phyloP scores from a whole-genome alignment of 768 basidiomycete species.

The Candolleomyces eurysporus region DNA sequence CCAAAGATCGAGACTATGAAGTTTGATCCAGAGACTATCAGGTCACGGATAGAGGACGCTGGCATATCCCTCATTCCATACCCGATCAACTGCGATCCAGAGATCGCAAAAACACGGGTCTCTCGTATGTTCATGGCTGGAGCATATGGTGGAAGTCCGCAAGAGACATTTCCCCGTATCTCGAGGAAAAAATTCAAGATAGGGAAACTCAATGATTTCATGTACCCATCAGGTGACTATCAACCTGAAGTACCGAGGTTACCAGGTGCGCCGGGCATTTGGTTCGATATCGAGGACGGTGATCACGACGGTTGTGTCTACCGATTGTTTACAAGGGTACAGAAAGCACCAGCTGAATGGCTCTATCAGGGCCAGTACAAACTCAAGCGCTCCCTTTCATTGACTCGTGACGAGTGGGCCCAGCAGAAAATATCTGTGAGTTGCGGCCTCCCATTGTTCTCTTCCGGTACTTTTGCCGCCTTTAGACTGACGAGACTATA shows the following conservation, averaged over 20 bases:
- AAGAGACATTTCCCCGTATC: slow-evolving; percentile 17
- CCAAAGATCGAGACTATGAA: not conserved
- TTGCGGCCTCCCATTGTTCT: not conserved
- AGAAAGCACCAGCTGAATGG: not conserved
- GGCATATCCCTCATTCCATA: not conserved
- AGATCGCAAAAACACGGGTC: slow-evolving; percentile 5
- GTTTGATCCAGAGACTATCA: not conserved
- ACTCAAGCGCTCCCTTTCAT: not conserved
- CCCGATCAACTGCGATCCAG: not conserved
- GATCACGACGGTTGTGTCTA: not conserved
- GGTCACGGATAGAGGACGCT: not conserved
- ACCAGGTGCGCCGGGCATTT: slow-evolving; percentile 28
- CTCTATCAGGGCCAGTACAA: slow-evolving; percentile 7
- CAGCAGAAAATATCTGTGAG: not conserved
- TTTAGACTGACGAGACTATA: not conserved
- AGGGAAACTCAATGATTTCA: no score
- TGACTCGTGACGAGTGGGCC: slow-evolving; percentile 1
- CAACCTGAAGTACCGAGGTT: slow-evolving; percentile 28
- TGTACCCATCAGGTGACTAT: slow-evolving; percentile 22
- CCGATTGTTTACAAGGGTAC: slow-evolving; percentile 1
- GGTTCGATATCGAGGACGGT: not conserved
- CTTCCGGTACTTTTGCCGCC: not conserved
- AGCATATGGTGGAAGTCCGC: slow-evolving; percentile 21
- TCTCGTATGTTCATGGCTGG: slow-evolving; percentile 18
- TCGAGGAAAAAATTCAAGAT: no score